Evolutionary conservation across 2,329 filamentous ascomycete species (phyloP), one percentile per base, ranked within the genome.

Genomic region (Hymenoscyphus linearis): DNA sequence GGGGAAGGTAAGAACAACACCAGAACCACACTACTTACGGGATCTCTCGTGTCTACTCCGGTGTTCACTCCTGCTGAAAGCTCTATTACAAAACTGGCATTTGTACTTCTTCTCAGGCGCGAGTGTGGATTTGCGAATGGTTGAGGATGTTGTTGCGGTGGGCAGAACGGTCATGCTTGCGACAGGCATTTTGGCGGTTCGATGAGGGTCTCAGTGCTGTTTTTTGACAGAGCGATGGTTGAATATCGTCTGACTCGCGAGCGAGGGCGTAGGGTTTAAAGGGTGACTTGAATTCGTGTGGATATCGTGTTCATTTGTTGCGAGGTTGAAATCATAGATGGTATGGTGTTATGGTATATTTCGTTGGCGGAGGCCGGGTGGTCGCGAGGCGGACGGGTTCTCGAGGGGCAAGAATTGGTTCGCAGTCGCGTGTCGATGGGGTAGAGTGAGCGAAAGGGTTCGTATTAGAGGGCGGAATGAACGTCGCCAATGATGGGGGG

Each of bases 61-160:
- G 77, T 99, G 95, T 78, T 99, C 95, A 76, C 92, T 96, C 76
- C 95, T 85, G 80, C 93, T 97, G 77, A 99, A 99, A 66, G 95
- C 95, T 77, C 95, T 85, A 79, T 93, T 93, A 81, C 95, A 98
- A 78, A 96, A 98, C 82, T 96, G 92, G 80, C 95, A 99, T 77
- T 98, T 97, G 86, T 99, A 99, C 79, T 97, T 96, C 82, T 96
- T 93, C 81, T 98, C 95, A 60, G 93, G 91, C 70, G 86, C 88
- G 70, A 87, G 79, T 64, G 88, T 82, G 68, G 88, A 78, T 79
- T 96, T 96, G 77, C 90, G 86, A 72, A 88, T 83, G 70, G 85
- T 84, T 74, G 89, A 83, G 73, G 87, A 62, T 73, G 91, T 85
- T 73, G 85, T 80, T 73, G 85, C 82, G 70, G 85, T 77, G 73